These are phyloP conservation scores for Nakazawaea ambrosiae DNA, from an alignment of 805 yeast species.

Conservation along the genomic window DNA sequence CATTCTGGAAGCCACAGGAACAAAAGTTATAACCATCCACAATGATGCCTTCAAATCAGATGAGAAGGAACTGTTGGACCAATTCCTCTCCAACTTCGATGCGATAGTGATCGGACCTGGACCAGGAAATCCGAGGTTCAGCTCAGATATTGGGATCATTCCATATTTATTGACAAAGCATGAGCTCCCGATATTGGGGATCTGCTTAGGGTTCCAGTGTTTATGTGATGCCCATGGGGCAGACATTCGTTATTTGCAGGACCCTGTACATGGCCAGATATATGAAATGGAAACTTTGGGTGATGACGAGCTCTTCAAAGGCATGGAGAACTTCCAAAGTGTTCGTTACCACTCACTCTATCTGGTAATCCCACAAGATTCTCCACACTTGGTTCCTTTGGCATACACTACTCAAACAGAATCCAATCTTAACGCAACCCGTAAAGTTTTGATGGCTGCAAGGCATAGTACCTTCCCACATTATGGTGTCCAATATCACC, in stretches of 20 bases:
- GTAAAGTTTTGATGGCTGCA: slow-evolving; percentile 83
- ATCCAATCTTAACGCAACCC: too few species aligned
- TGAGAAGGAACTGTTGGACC: slow-evolving; percentile 28
- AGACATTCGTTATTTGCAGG: slow-evolving; percentile 39
- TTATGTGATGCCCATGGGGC: slow-evolving; percentile 61
- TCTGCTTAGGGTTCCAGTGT: slow-evolving; percentile 90
- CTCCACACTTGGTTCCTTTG: slow-evolving; percentile 40
- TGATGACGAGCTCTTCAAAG: slow-evolving; percentile 31
- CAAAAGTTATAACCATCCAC: slow-evolving; percentile 50
- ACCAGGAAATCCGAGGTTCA: slow-evolving; percentile 78
- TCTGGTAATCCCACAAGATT: slow-evolving; percentile 26
- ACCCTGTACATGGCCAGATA: slow-evolving; percentile 83
- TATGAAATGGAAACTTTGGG: slow-evolving; percentile 34
- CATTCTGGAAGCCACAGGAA: slow-evolving; percentile 43
- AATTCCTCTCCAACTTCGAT: slow-evolving; percentile 47
- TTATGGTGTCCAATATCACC: slow-evolving; percentile 95
- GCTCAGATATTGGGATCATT: slow-evolving; percentile 67
- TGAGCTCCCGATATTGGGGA: slow-evolving; percentile 73
- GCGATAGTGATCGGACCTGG: slow-evolving; percentile 93
- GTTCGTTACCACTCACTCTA: slow-evolving; percentile 88
- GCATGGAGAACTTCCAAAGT: slow-evolving; percentile 45
- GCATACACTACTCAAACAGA: slow-evolving; percentile 49
- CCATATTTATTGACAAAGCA: slow-evolving; percentile 39
- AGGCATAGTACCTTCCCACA: slow-evolving; percentile 56
- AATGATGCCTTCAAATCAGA: slow-evolving; percentile 44